Evolutionary conservation across 176 grass and related monocot genomes (phyloP).

Genomic region (Aegilops tauschii): DNA sequence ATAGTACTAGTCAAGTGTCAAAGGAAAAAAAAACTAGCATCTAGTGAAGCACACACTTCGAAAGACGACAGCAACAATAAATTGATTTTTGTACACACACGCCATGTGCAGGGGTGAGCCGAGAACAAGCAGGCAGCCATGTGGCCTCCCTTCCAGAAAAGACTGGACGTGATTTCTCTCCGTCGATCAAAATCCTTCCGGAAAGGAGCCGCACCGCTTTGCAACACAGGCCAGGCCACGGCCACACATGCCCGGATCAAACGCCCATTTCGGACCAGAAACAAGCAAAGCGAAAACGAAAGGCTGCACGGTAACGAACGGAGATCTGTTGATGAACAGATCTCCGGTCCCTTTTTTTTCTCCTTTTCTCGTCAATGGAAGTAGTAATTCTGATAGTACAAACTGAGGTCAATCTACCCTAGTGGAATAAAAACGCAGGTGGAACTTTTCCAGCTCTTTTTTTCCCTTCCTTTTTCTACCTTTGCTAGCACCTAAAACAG

Average conservation of each 20-base stretch:
- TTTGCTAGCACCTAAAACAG: constrained; percentile 30
- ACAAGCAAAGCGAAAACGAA: constrained; percentile 29
- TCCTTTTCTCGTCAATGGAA: constrained; percentile 28
- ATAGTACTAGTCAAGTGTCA: too few species aligned
- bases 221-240: constrained; percentile 16
- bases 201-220: constrained; percentile 19
- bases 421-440: background rate
- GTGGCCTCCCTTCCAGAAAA: constrained; percentile 26
- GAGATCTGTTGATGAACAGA: background rate
- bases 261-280: constrained; percentile 22
- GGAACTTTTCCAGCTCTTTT: background rate
- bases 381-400: constrained; percentile 2
- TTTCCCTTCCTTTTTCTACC: background rate
- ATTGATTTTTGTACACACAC: constrained; percentile 8
- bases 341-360: background rate
- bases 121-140: constrained; percentile 10
- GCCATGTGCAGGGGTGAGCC: constrained; percentile 8
- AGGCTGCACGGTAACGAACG: background rate
- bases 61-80: background rate
- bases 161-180: constrained; percentile 17
- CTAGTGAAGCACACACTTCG: background rate
- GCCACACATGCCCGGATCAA: constrained; percentile 15
- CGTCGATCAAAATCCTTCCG: constrained; percentile 7
- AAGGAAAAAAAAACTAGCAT: too few species aligned
- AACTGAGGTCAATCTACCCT: background rate